Conservation (phyloP, 148 eudicot genomes). For the Salicornia ramosissima region DNA sequence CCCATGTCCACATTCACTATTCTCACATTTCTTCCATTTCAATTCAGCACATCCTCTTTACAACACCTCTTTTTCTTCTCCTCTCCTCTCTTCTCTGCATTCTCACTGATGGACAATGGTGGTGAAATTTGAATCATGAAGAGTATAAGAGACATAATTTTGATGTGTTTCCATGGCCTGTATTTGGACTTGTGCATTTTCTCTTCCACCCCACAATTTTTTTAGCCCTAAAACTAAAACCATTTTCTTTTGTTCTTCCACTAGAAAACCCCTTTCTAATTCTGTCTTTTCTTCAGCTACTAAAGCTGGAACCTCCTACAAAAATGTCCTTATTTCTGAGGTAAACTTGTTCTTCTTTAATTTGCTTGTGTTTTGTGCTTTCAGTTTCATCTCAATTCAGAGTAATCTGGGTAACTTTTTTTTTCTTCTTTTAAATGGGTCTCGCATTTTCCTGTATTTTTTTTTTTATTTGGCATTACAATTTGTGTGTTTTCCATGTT, state of each 20-base stretch:
- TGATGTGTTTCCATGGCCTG: constrained; percentile 31
- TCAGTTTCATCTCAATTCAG: background rate
- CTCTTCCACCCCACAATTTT: constrained; percentile 1
- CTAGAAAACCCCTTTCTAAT: constrained; percentile 6
- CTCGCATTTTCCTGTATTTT: background rate
- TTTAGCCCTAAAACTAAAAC: background rate
- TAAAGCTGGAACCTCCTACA: constrained; percentile 21
- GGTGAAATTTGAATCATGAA: constrained; percentile 25
- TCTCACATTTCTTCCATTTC: background rate
- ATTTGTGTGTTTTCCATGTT: background rate
- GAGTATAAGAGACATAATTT: constrained; percentile 13
- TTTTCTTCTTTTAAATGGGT: background rate
- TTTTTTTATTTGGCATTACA: background rate
- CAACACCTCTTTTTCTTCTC: background rate
- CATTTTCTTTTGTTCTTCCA: constrained; percentile 12
- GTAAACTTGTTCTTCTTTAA: background rate
- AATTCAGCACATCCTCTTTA: constrained; percentile 3
- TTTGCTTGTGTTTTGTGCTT: background rate
- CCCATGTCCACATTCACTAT: constrained; percentile 11
- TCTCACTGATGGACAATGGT: constrained; percentile 11
- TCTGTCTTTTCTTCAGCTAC: constrained; percentile 22
- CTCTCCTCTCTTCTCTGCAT: background rate
- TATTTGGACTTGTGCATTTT: constrained; percentile 18
- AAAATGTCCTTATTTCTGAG: constrained; percentile 34
- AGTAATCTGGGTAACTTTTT: background rate